Percentiles rank a stretch among this genome's conserved stretches.
phyloP scores from a whole-genome alignment of 345 rosid genomes.

The Turnera subulata region DNA sequence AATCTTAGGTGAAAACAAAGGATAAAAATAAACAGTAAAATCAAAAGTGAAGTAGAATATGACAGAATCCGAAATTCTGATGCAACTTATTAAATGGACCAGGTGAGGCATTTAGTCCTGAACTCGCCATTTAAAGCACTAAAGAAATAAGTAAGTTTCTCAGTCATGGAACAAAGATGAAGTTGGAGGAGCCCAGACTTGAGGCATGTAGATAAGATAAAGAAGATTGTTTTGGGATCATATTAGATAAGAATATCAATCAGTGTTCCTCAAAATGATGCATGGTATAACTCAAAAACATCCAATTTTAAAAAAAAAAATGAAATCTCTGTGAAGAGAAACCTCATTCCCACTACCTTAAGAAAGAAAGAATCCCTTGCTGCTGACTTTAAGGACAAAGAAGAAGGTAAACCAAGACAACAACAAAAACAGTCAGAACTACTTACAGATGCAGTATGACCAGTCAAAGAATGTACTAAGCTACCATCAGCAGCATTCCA shows the following conservation, averaged over 20 bases:
- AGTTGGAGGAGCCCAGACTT: too few relatives aligned
- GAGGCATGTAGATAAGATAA: not conserved
- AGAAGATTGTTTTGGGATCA: not conserved
- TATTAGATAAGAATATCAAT: not conserved
- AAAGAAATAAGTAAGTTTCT: too few relatives aligned
- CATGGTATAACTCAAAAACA: not conserved
- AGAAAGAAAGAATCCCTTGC: not conserved
- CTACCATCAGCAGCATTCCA: conserved; percentile 99
- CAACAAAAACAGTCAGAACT: conserved; percentile 5
- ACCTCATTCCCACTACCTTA: not conserved
- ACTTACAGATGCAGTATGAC: conserved; percentile 94
- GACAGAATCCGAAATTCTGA: not conserved
- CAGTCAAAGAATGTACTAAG: conserved; percentile 93
- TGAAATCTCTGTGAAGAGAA: not conserved
- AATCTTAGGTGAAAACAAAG: conserved; percentile 12
- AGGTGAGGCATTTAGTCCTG: too few relatives aligned
- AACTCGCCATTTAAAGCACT: too few relatives aligned
- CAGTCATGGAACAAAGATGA: too few relatives aligned
- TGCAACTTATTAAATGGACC: not conserved
- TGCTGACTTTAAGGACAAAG: not conserved
- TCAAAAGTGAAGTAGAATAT: too few relatives aligned
- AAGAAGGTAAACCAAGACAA: not conserved
- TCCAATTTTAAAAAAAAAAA: not conserved
- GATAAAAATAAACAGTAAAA: not conserved
- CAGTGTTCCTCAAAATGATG: not conserved